Base-by-base conservation (phyloP, 1,139 yeast species). In the Protomyces gravidus region DNA sequence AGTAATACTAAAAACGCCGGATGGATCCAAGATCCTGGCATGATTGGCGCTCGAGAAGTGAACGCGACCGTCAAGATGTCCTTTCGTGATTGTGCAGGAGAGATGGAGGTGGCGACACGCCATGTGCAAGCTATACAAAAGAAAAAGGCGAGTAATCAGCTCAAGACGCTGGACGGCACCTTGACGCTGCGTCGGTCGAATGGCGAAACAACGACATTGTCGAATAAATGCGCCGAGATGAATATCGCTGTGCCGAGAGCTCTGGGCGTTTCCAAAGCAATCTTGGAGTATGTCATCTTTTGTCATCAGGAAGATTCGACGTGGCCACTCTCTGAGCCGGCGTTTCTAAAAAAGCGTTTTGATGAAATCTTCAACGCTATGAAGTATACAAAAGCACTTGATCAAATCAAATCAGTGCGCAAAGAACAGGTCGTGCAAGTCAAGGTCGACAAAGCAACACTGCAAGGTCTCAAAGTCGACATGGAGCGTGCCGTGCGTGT, bases 1-100 rank as follows among this genome's bases (percentile, higher is more conserved):
- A 98, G 98, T 1, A 90, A 90, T 68, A 84, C 94, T 51, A 89
- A 88, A 71, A 96, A 96, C 56, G 97, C 97, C 3, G 97, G 97
- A 0, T 94, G 94, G 70, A 82, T 94, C 4, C 94, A 90, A 69
- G 98, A 94, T 75, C 98, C 98, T 17, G 58, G 48, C 58, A 47
- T 75, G 58, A 64, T 69, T 11, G 88, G 89, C 33, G 84, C 89
- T 51, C 81, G 83, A 55, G 85, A 83, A 63, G 94, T 90, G 1
- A 78, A 82, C 53, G 98, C 96, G 0, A 97, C 90, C 70, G 90
- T 94, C 59, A 90, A 89, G 68, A 75, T 94, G 62, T 95, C 95
- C 0, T 90, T 89, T 68, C 79, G 80, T 53, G 84, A 86, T 66
- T 82, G 86, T 36, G 83, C 82, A 68, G 88, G 88, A 1, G 79